These are phyloP conservation scores for Penicillium verhagenii DNA, from an alignment of 495 filamentous ascomycete genomes.

Conservation along the genomic window DNA sequence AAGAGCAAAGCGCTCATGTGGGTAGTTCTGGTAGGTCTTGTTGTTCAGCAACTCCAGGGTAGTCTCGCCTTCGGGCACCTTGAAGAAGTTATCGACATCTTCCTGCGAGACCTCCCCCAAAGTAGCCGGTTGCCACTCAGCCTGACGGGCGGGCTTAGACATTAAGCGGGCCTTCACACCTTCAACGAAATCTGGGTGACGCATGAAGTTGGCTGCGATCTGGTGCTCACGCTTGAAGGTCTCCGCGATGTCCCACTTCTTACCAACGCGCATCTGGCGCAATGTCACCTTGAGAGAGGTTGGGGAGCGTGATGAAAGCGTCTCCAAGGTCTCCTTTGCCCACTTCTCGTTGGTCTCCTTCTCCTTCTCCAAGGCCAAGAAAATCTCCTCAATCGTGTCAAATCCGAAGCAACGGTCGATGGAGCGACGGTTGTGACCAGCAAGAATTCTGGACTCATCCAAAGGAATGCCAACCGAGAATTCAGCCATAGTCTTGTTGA, in stretches of 20 bases:
- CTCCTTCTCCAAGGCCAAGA: constrained; percentile 63
- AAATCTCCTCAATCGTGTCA: constrained; percentile 65
- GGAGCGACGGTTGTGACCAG: constrained; percentile 63
- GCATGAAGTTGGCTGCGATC: constrained; percentile 82
- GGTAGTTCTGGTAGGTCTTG: constrained; percentile 64
- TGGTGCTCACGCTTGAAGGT: constrained; percentile 81
- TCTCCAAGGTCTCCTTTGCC: constrained; percentile 71
- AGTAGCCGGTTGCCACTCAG: constrained; percentile 69
- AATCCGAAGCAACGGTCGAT: constrained; percentile 82
- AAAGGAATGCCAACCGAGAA: constrained; percentile 76
- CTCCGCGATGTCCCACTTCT: constrained; percentile 71
- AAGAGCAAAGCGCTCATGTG: constrained; percentile 63
- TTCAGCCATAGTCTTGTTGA: constrained; percentile 89
- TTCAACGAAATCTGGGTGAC: constrained; percentile 79
- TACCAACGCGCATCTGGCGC: constrained; percentile 72
- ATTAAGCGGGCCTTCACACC: constrained; percentile 78
- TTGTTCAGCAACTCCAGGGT: constrained; percentile 53
- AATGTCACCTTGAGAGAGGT: constrained; percentile 81
- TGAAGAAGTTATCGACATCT: constrained; percentile 61
- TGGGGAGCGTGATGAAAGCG: constrained; percentile 72
- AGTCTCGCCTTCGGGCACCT: constrained; percentile 34
- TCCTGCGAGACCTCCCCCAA: constrained; percentile 58
- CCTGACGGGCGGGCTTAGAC: constrained; percentile 56
- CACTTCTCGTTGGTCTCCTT: constrained; percentile 54
- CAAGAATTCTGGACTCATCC: constrained; percentile 61